phyloP scores from a whole-genome alignment of 805 yeast genomes.

The Zygosaccharomyces pseudorouxii region DNA sequence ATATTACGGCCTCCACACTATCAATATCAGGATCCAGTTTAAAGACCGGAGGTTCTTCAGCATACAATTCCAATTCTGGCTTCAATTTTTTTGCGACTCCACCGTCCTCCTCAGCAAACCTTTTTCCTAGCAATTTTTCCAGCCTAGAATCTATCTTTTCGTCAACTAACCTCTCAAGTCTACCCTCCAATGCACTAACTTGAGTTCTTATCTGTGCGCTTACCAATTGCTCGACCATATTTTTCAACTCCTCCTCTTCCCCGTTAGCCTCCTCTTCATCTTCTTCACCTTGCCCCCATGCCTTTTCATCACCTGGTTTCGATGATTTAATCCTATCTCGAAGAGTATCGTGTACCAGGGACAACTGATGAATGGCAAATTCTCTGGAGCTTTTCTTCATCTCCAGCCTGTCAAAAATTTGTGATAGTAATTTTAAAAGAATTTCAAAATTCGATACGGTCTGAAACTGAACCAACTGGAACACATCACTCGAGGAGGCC shows the following conservation, averaged over 20 bases:
- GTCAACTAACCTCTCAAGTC: conserved; percentile 16
- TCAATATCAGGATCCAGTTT: conserved; percentile 17
- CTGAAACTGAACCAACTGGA: conserved; percentile 28
- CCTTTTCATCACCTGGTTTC: conserved; percentile 21
- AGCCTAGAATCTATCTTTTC: conserved; percentile 16
- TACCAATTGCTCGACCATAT: conserved; percentile 27
- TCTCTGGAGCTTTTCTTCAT: conserved; percentile 28
- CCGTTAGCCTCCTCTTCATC: conserved; percentile 14
- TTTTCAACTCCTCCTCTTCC: conserved; percentile 25
- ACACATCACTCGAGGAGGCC: conserved; percentile 12
- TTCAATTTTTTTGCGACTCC: background rate
- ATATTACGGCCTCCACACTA: conserved; percentile 26
- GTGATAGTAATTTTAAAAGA: conserved; percentile 23
- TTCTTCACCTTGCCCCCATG: conserved; percentile 10
- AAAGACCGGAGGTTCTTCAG: conserved; percentile 9
- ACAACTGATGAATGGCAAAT: conserved; percentile 23
- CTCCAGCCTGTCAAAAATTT: conserved; percentile 27
- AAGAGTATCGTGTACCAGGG: conserved; percentile 22
- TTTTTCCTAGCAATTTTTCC: conserved; percentile 5
- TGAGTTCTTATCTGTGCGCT: conserved; percentile 9
- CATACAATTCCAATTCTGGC: background rate
- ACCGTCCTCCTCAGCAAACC: conserved; percentile 4
- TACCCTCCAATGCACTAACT: conserved; percentile 11
- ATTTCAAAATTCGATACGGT: conserved; percentile 27
- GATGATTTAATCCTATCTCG: conserved; percentile 19